Evolutionary conservation across 78 protist species (phyloP), one percentile per base, ranked within the genome.

Genomic region (Dictyostelium firmibasis): DNA sequence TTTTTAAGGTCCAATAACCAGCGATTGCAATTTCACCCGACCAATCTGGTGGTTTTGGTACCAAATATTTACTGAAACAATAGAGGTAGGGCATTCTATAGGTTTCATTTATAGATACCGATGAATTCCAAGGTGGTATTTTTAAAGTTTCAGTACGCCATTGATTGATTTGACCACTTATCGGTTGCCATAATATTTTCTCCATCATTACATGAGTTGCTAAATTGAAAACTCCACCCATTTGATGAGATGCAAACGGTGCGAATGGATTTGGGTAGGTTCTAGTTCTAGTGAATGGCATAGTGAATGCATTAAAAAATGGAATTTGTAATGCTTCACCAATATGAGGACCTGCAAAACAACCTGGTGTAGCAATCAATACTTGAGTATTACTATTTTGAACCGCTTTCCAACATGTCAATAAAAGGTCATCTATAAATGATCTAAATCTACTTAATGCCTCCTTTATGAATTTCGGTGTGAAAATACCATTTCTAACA

Each of bases 341-440:
- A 43, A 94, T 85, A 25, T 94, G 96, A 10, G 93, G 95, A 1
- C 96, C 96, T 6, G 93, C 96, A 72, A 94, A 94, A 47, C 94
- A 86, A 50, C 94, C 94, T 3, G 96, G 96, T 31, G 92, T 94
- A 36, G 86, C 86, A 44, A 94, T 94, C n/a, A 94, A 33, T 4
- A 82, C 92, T 25, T 94, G 89, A 9, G 93, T 86, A 5, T 94
- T 87, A 9, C 88, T 64, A 14, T 43, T 70, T 67, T 94, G 78
- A 13, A 50, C 50, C 5, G 91, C 96, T 29, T 78, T 79, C 93
- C 93, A 86, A 69, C 96, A 94, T 43, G 92, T 87, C 0, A 33
- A 50, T 4, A 86, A 47, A 13, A 94, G 88, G 18, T 94, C 93
- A 43, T 94, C 92, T 7, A 94, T 94, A 50, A 94, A 94, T 16